These are phyloP conservation scores for Camellia oleifera DNA, from an alignment of 179 eudicot genomes.

Conservation along the genomic window DNA sequence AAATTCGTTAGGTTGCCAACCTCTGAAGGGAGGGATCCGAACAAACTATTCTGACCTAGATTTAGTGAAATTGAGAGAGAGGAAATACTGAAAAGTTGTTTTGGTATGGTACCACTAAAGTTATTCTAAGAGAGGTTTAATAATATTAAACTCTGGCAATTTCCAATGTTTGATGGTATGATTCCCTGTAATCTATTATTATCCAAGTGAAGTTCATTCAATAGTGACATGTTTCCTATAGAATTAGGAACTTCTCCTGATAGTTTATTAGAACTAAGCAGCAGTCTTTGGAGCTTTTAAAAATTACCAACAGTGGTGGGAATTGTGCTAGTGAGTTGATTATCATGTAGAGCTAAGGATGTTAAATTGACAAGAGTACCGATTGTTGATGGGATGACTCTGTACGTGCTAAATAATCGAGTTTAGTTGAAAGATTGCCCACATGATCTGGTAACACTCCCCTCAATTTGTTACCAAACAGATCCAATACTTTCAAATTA, in stretches of 20 bases:
- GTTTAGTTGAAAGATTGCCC: slow-evolving; percentile 18
- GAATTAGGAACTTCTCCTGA: slow-evolving; percentile 27
- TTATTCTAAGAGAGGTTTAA: slow-evolving; percentile 23
- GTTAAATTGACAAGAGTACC: slow-evolving; percentile 18
- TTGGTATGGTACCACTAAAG: slow-evolving; percentile 24
- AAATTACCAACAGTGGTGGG: slow-evolving; percentile 20
- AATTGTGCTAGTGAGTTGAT: slow-evolving; percentile 20
- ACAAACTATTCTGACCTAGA: slow-evolving; percentile 16
- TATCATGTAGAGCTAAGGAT: neutral
- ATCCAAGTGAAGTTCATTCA: slow-evolving; percentile 3
- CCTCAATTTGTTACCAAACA: slow-evolving; percentile 1
- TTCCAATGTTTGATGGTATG: slow-evolving; percentile 22
- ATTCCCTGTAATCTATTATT: slow-evolving; percentile 17
- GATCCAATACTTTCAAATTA: slow-evolving; percentile 1
- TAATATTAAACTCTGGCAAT: slow-evolving; percentile 5
- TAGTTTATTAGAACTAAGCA: slow-evolving; percentile 16
- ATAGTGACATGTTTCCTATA: slow-evolving; percentile 19
- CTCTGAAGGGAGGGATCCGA: slow-evolving; percentile 21
- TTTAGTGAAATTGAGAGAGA: slow-evolving; percentile 13
- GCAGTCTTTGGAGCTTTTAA: slow-evolving; percentile 9
- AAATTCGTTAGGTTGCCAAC: slow-evolving; percentile 22
- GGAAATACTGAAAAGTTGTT: slow-evolving; percentile 13
- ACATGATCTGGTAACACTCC: slow-evolving; percentile 12
- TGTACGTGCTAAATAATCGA: neutral
- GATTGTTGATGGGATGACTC: slow-evolving; percentile 25